A percentile compares a stretch with the other conserved stretches of the same genome.
Evolutionary conservation across 1,139 yeast genomes (phyloP).

Genomic region (Sugiyamaella sp.): DNA sequence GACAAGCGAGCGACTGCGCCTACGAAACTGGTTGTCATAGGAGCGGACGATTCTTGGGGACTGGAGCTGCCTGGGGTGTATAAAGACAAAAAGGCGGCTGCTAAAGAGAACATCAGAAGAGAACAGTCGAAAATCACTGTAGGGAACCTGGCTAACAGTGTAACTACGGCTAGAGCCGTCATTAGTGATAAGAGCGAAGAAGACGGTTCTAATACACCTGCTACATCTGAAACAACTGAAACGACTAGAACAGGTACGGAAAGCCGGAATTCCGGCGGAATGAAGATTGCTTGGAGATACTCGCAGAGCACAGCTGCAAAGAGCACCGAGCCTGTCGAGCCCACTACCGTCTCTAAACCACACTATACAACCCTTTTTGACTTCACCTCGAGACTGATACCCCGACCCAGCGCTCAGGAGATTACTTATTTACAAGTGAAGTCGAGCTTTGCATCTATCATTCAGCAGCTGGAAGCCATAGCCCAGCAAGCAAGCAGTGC

Average conservation of each 20-base stretch:
- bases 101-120: slow-evolving; percentile 61
- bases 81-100: slow-evolving; percentile 68
- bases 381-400: slow-evolving; percentile 66
- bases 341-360: slow-evolving; percentile 23
- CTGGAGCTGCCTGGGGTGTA: slow-evolving; percentile 79
- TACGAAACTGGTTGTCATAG: slow-evolving; percentile 60
- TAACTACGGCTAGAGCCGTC: background rate
- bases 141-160: slow-evolving; percentile 55
- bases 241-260: slow-evolving; percentile 16
- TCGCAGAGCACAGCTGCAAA: slow-evolving; percentile 26
- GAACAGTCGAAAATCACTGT: slow-evolving; percentile 70
- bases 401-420: slow-evolving; percentile 67
- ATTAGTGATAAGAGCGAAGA: background rate
- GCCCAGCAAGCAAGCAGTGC: slow-evolving; percentile 23
- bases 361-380: slow-evolving; percentile 47
- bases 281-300: slow-evolving; percentile 61
- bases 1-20: slow-evolving; percentile 20
- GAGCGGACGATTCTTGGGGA: slow-evolving; percentile 63
- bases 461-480: slow-evolving; percentile 22
- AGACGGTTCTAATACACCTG: background rate
- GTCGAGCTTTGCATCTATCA: background rate
- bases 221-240: background rate
- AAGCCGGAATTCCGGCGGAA: slow-evolving; percentile 39
- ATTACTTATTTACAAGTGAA: slow-evolving; percentile 40
- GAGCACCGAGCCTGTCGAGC: slow-evolving; percentile 8